Percentiles rank a stretch among this genome's conserved stretches.
phyloP scores from a whole-genome alignment of 1,139 yeast species.

The Magnusiomyces suaveolens region DNA sequence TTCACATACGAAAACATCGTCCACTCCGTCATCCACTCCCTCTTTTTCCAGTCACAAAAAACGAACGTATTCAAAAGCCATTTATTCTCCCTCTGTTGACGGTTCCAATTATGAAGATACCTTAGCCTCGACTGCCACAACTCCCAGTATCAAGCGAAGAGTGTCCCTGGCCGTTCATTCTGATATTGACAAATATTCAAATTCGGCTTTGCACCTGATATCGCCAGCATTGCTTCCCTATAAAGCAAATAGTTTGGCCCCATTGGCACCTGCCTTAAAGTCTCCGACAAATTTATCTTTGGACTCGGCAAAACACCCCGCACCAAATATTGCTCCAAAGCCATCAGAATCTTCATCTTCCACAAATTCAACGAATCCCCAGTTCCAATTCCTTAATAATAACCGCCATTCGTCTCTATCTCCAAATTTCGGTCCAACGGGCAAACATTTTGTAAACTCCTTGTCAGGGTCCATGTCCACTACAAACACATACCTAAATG shows the following conservation, averaged over 20 bases:
- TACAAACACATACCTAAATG: not conserved
- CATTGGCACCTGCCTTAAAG: not conserved
- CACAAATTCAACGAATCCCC: not conserved
- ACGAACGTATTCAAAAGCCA: not conserved
- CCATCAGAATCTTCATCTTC: not conserved
- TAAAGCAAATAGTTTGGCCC: not conserved
- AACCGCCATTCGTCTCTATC: not conserved
- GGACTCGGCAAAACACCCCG: not conserved
- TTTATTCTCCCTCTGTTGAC: not conserved
- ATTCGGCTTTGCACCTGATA: too few relatives aligned
- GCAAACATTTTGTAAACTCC: not conserved
- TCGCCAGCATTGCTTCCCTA: too few relatives aligned
- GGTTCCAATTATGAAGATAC: not conserved
- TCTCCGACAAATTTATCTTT: not conserved
- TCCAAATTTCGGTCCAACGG: not conserved
- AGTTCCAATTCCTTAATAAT: too few relatives aligned
- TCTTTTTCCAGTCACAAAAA: not conserved
- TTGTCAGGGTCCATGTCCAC: not conserved
- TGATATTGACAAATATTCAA: not conserved
- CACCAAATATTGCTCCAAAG: not conserved
- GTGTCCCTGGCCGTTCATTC: not conserved
- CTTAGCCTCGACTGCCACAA: not conserved
- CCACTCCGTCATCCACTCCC: not conserved
- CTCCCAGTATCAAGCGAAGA: not conserved
- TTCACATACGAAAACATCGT: too few relatives aligned